Conservation (phyloP, 208 protist genomes). For the Acanthamoeba rhysodes region DNA sequence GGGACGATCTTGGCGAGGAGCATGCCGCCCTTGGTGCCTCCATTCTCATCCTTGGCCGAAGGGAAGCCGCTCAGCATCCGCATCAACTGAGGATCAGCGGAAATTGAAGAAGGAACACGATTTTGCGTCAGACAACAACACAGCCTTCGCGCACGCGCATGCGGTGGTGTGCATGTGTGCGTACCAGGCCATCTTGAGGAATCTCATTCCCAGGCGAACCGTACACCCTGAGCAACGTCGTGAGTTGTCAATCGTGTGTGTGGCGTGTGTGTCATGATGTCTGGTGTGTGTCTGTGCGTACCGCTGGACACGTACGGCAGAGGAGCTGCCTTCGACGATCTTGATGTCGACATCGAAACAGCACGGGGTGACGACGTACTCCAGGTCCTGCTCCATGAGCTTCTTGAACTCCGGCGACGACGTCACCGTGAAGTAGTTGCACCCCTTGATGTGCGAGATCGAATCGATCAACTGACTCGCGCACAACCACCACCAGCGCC, state of each 20-base stretch:
- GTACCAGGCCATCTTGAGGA: background rate
- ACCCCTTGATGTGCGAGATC: slow-evolving; percentile 8
- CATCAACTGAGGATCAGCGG: background rate
- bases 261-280: too few species aligned
- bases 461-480: background rate
- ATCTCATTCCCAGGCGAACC: background rate
- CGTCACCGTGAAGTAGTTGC: background rate
- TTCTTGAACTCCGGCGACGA: background rate
- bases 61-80: background rate
- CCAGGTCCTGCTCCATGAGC: slow-evolving; percentile 4
- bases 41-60: background rate
- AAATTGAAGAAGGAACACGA: too few species aligned
- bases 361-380: background rate
- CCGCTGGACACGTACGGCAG: background rate
- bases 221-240: background rate
- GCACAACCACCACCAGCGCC: too few species aligned
- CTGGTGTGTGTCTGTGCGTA: background rate
- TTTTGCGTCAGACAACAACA: too few species aligned
- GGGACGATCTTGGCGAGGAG: background rate
- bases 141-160: too few species aligned
- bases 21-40: background rate
- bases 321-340: background rate
- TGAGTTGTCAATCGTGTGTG: too few species aligned
- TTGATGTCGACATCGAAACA: background rate
- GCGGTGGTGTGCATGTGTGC: too few species aligned